Evolutionary conservation across 495 filamentous ascomycete species (phyloP).

Genomic region (Thozetella sp.): DNA sequence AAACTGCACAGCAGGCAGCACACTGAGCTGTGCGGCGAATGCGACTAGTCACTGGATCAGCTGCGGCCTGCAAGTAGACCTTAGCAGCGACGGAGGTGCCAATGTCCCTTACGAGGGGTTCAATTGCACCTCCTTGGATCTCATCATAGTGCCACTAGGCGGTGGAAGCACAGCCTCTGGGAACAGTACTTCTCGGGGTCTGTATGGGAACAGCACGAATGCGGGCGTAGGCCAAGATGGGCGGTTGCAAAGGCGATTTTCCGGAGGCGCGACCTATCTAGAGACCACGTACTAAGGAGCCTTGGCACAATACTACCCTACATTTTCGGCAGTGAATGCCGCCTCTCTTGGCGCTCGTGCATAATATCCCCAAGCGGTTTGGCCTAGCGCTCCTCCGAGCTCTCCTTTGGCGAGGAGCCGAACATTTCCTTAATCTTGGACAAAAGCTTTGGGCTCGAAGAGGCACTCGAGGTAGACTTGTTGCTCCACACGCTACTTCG

Average conservation of each 20-base stretch:
- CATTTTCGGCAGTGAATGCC: too few relatives aligned
- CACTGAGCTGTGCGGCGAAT: constrained; percentile 8
- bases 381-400: background rate
- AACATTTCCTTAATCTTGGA: constrained; percentile 12
- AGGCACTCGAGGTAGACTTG: constrained; percentile 6
- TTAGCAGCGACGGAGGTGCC: constrained; percentile 3
- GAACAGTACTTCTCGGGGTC: background rate
- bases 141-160: constrained; percentile 4
- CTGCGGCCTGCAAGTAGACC: constrained; percentile 15
- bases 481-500: constrained; percentile 16
- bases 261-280: background rate
- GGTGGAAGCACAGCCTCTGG: background rate
- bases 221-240: background rate
- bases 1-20: constrained; percentile 7
- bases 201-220: background rate
- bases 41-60: constrained; percentile 12
- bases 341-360: too few relatives aligned
- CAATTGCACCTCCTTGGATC: constrained; percentile 8
- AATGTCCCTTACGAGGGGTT: constrained; percentile 9
- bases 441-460: constrained; percentile 8
- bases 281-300: background rate
- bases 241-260: background rate
- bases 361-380: background rate
- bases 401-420: background rate
- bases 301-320: background rate